Conservation (phyloP, 1,284 basidiomycete species). For the Pseudozyma tsukubaensis region DNA sequence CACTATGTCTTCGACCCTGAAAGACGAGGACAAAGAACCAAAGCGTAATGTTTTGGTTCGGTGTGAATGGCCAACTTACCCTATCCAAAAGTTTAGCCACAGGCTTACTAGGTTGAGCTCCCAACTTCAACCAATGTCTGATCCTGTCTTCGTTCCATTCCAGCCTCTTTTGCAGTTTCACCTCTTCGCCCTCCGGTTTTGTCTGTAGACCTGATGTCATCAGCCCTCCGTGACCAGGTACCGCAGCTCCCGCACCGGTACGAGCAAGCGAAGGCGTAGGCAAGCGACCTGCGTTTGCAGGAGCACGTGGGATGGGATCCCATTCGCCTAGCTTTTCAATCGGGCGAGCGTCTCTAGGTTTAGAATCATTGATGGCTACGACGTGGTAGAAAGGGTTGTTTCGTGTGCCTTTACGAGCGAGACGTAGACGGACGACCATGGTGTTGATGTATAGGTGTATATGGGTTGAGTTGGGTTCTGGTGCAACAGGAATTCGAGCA, state of each 20-base stretch:
- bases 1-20: background rate
- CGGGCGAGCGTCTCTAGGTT: slow-evolving; percentile 85
- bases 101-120: slow-evolving; percentile 83
- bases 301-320: slow-evolving; percentile 74
- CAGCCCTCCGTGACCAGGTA: slow-evolving; percentile 45
- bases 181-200: background rate
- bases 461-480: background rate
- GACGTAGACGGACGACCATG: slow-evolving; percentile 86
- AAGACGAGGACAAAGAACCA: too few relatives aligned
- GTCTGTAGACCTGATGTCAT: slow-evolving; percentile 52
- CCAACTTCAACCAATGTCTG: slow-evolving; percentile 86
- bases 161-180: slow-evolving; percentile 76
- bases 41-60: too few relatives aligned
- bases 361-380: slow-evolving; percentile 82
- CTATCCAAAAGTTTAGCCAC: slow-evolving; percentile 82
- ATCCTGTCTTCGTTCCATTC: slow-evolving; percentile 92
- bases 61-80: slow-evolving; percentile 74
- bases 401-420: slow-evolving; percentile 83
- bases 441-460: slow-evolving; percentile 20
- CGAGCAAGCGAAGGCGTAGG: slow-evolving; percentile 26
- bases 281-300: slow-evolving; percentile 5
- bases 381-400: slow-evolving; percentile 87
- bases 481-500: background rate
- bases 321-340: slow-evolving; percentile 90
- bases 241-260: background rate